phyloP scores from a whole-genome alignment of 805 yeast species.

The Saturnispora galanensis region DNA sequence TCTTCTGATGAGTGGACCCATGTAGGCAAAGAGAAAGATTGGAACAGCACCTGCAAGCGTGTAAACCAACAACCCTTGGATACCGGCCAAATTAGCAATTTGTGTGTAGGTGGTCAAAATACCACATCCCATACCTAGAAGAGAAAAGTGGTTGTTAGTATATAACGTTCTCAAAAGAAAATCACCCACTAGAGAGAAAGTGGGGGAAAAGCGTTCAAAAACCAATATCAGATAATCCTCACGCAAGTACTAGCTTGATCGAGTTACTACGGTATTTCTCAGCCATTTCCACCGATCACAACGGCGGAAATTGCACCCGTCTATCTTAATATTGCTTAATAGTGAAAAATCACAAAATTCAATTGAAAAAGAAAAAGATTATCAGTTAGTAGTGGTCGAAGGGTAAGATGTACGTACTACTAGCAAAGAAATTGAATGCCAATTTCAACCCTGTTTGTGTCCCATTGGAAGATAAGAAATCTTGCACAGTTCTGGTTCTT shows the following conservation, averaged over 20 bases:
- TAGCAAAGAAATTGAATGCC: slow-evolving; percentile 82
- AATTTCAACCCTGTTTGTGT: slow-evolving; percentile 73
- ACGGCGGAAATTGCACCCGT: slow-evolving; percentile 36
- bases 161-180: background rate
- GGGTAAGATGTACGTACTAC: slow-evolving; percentile 48
- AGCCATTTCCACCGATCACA: slow-evolving; percentile 60
- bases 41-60: slow-evolving; percentile 76
- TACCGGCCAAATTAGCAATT: slow-evolving; percentile 76
- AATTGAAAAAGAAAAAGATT: background rate
- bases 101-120: slow-evolving; percentile 77
- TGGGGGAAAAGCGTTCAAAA: slow-evolving; percentile 1
- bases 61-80: slow-evolving; percentile 80
- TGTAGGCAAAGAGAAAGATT: slow-evolving; percentile 66
- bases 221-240: slow-evolving; percentile 45
- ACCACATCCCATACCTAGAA: slow-evolving; percentile 81
- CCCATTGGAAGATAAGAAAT: slow-evolving; percentile 70
- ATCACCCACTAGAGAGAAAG: background rate
- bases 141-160: slow-evolving; percentile 10
- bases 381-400: slow-evolving; percentile 6
- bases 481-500: slow-evolving; percentile 28
- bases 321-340: slow-evolving; percentile 22
- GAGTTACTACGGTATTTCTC: slow-evolving; percentile 74
- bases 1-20: slow-evolving; percentile 73
- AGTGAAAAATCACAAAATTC: slow-evolving; percentile 1
- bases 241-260: slow-evolving; percentile 79